These are phyloP conservation scores for Saccharata proteae DNA, from an alignment of 2,329 filamentous ascomycete genomes.

Conservation along the genomic window DNA sequence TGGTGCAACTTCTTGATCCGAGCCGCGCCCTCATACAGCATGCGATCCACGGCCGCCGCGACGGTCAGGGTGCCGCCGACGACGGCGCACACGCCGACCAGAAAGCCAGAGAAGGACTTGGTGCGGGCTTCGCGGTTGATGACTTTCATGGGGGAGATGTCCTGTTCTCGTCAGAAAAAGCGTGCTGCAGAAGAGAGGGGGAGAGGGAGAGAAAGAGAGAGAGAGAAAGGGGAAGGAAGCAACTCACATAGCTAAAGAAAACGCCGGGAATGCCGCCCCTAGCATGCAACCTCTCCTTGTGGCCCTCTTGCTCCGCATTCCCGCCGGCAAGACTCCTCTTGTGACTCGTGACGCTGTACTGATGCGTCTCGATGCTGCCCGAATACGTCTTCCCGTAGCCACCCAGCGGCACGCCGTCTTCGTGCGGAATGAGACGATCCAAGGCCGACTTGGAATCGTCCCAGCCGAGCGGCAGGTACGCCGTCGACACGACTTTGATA, in stretches of 20 bases:
- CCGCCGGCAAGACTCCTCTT: slow-evolving; percentile 79
- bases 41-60: slow-evolving; percentile 82
- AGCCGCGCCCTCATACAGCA: slow-evolving; percentile 76
- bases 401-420: slow-evolving; percentile 27
- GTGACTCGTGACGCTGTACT: slow-evolving; percentile 96
- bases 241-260: slow-evolving; percentile 91
- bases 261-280: slow-evolving; percentile 89
- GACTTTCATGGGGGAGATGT: slow-evolving; percentile 99
- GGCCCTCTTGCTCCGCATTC: slow-evolving; percentile 72
- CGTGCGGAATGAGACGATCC: slow-evolving; percentile 11
- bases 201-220: not conserved
- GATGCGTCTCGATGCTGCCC: slow-evolving; percentile 91
- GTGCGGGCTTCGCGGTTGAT: slow-evolving; percentile 86
- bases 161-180: slow-evolving; percentile 37
- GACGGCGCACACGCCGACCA: slow-evolving; percentile 88
- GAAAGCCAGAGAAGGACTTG: slow-evolving; percentile 84
- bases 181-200: not conserved
- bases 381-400: slow-evolving; percentile 43
- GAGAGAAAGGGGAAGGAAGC: not conserved
- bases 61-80: slow-evolving; percentile 93
- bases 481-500: slow-evolving; percentile 93
- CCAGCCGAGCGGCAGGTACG: slow-evolving; percentile 87
- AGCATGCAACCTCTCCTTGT: slow-evolving; percentile 84
- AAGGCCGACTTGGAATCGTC: slow-evolving; percentile 37
- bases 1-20: slow-evolving; percentile 78